A percentile compares a stretch with the other conserved stretches of the same genome.
These are phyloP conservation scores for Globisporangium echinulatum DNA, from an alignment of 352 stramenopile species.

Conservation along the genomic window DNA sequence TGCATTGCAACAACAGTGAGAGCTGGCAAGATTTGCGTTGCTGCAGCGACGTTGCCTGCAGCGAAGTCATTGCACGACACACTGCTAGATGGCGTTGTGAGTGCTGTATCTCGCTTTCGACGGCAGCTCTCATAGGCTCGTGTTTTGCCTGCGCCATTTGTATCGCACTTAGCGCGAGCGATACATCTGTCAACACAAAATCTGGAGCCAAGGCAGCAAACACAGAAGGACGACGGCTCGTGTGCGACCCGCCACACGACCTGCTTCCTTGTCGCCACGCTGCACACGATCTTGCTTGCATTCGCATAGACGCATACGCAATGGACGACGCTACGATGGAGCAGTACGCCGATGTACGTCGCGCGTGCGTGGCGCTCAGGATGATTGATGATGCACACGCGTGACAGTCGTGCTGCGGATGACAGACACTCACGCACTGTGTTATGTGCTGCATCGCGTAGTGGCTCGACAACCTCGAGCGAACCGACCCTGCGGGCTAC, in stretches of 20 bases:
- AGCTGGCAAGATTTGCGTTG: no score
- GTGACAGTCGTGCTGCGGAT: no score
- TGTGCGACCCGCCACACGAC: neutral
- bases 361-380: neutral
- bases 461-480: constrained; percentile 69
- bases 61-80: no score
- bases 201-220: neutral
- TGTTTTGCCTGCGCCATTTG: neutral
- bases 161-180: neutral
- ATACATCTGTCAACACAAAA: constrained; percentile 2
- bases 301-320: neutral
- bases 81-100: no score
- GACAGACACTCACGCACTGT: neutral
- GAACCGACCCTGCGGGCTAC: constrained; percentile 63
- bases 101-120: no score
- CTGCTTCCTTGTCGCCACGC: neutral
- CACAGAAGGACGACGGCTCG: constrained; percentile 1
- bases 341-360: constrained; percentile 64
- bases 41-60: no score
- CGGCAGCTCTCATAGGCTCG: no score
- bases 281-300: no score
- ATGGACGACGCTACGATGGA: constrained; percentile 62
- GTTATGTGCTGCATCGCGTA: constrained; percentile 8
- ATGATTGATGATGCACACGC: no score
- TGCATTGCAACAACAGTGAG: no score